Base-by-base conservation (phyloP, 805 yeast species). In the Tetrapisispora taiwanensis region DNA sequence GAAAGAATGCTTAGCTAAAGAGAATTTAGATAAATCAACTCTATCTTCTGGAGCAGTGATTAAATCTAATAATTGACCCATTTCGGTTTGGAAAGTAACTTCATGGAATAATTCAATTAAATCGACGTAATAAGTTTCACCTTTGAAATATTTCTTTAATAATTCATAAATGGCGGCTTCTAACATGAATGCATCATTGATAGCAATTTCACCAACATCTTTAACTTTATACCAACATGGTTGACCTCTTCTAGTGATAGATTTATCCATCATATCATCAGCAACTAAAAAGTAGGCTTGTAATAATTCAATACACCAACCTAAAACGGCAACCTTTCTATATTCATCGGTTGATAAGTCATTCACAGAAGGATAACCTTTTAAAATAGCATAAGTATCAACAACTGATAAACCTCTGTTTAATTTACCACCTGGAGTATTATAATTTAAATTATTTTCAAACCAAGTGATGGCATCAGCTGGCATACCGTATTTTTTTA, bases 241-340 rank as follows among this genome's bases (percentile, higher is more conserved):
- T 69, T 90, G 97, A 48, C 97, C 98, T 66, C 98, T 82, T 74
- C 98, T 84, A 35, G 98, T 92, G 65, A 86, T 83, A 30, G 95
- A 84, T 54, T 79, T 78, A 66, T 92, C 98, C 98, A 92, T 92
- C 79, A 92, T 92, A 64, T 92, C 98, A 65, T 92, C 98, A 28
- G 97, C 94, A 46, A 92, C 97, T 58, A 92, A 74, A 73, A 92
- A 92, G 65, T 86, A 92, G 1, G 97, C 97, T 69, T 90, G 98
- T 54, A 90, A 73, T 52, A 92, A 74, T 70, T 92, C 98, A 54
- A 92, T 79, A 55, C 87, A 74, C 98, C 98, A 92, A 19, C 98
- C 98, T 52, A 92, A 73, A 41, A 89, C 70, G 9, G 97, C 92
- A 32, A 86, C 84, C 57, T 79, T 81, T 64, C 78, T 78, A 71